phyloP scores from a whole-genome alignment of 805 yeast genomes.

The Yamadazyma nakazawae region DNA sequence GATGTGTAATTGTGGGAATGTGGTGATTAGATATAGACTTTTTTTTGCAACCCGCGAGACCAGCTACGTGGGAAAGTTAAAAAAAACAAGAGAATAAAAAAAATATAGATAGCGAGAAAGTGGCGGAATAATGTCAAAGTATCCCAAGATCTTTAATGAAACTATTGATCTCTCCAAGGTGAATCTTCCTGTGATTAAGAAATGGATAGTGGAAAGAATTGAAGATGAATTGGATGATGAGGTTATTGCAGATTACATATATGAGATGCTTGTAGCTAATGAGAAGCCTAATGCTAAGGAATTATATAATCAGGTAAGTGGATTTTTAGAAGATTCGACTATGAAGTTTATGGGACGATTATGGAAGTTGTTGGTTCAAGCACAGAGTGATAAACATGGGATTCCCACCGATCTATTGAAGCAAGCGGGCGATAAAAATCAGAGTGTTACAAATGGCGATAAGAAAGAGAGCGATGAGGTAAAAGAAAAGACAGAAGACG shows the following conservation, averaged over 20 bases:
- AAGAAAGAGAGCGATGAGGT: background rate
- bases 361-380: constrained; percentile 44
- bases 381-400: constrained; percentile 45
- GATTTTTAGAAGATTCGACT: constrained; percentile 44
- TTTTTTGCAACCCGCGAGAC: constrained; percentile 3
- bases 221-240: constrained; percentile 49
- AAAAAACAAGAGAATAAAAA: no score
- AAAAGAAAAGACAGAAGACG: background rate
- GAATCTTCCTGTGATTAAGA: constrained; percentile 33
- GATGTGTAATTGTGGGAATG: background rate
- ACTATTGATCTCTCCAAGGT: constrained; percentile 38
- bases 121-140: constrained; percentile 7
- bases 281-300: constrained; percentile 37
- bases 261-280: constrained; percentile 37
- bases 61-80: background rate
- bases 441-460: background rate
- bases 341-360: constrained; percentile 37
- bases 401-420: constrained; percentile 28
- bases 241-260: constrained; percentile 42
- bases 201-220: constrained; percentile 40
- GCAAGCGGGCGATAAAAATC: background rate
- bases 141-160: constrained; percentile 33
- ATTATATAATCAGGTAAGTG: constrained; percentile 41
- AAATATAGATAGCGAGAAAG: background rate
- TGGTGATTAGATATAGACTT: background rate